Evolutionary conservation across 2,329 filamentous ascomycete genomes (phyloP), one percentile per base, ranked within the genome.

Genomic region (Fusarium sp.): DNA sequence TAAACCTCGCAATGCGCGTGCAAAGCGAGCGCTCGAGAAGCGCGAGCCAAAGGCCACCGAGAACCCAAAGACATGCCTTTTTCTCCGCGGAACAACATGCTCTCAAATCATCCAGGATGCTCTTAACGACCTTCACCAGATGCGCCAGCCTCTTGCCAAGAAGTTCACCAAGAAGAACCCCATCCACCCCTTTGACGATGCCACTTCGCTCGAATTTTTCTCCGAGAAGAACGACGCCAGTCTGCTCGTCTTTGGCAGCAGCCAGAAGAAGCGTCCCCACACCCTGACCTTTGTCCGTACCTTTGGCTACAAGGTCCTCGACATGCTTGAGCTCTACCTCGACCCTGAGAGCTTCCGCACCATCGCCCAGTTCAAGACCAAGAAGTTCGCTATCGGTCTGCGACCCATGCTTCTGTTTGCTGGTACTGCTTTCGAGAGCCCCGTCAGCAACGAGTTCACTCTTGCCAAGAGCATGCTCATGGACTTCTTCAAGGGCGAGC

Each of bases 111-210:
- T 94, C 58, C 90, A 96, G 80, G 90, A 95, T 73, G 92, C 93
- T 59, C 84, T 97, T 65, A 91, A 89, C 71, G 96, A 97, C 75
- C 87, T 99, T 57, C 88, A 93, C 80, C 87, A 92, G 48, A 85
- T 99, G 76, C 94, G 95, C 74, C 90, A 92, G 75, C 94, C 94
- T 4, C 86, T 95, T 65, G 90, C 90, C 68, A 91, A 96, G 80
- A 94, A 94, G 72, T 97, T 99, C 83, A 92, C 89, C 81, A 99
- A 98, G 87, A 98, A 98, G 84, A 99, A 99, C 81, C 86, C 89
- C 72, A 91, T 97, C 74, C 94, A 96, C 80, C 96, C 96, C 3
- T 99, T 99, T 80, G 95, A 97, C 79, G 94, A 96, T 78, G 83
- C 92, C 68, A 85, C 90, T 27, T 95, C 92, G 53, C 87, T 98